These are phyloP conservation scores for Lepiota subincarnata DNA, from an alignment of 768 basidiomycete genomes.

Conservation along the genomic window DNA sequence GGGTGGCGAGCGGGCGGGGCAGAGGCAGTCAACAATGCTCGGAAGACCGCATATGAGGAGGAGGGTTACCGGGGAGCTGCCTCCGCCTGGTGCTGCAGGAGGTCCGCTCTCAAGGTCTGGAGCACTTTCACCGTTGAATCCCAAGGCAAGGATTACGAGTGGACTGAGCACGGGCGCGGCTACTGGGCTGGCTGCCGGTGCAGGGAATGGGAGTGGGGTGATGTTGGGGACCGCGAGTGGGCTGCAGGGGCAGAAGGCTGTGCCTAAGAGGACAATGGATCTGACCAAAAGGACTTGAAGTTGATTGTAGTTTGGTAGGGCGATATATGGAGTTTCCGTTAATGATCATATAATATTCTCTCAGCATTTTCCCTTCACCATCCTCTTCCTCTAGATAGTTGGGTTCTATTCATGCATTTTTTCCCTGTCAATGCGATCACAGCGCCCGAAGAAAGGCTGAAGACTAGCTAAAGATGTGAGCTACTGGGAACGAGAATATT, in stretches of 20 bases:
- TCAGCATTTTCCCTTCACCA: too few relatives aligned
- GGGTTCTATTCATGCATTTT: too few relatives aligned
- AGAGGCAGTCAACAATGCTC: conserved; percentile 17
- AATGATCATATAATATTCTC: conserved; percentile 1
- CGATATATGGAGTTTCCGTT: background rate
- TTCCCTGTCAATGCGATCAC: too few relatives aligned
- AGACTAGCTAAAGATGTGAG: background rate
- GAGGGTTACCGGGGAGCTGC: conserved; percentile 54
- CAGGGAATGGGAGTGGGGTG: conserved; percentile 8
- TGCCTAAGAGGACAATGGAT: conserved; percentile 20
- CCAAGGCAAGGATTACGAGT: conserved; percentile 53
- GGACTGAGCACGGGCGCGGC: conserved; percentile 27
- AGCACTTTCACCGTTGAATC: conserved; percentile 71
- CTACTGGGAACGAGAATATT: conserved; percentile 45
- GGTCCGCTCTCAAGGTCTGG: conserved; percentile 32
- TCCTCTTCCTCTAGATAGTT: too few relatives aligned
- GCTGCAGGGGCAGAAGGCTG: conserved; percentile 30
- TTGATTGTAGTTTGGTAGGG: background rate
- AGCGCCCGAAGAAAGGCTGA: background rate
- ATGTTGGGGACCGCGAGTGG: background rate
- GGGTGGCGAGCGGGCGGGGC: conserved; percentile 18
- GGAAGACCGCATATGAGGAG: conserved; percentile 51
- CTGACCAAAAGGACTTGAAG: conserved; percentile 23
- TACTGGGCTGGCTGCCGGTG: conserved; percentile 13
- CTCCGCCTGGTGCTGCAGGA: conserved; percentile 24